Evolutionary conservation across 2,329 filamentous ascomycete genomes (phyloP).

Genomic region (Botrytis medusae): DNA sequence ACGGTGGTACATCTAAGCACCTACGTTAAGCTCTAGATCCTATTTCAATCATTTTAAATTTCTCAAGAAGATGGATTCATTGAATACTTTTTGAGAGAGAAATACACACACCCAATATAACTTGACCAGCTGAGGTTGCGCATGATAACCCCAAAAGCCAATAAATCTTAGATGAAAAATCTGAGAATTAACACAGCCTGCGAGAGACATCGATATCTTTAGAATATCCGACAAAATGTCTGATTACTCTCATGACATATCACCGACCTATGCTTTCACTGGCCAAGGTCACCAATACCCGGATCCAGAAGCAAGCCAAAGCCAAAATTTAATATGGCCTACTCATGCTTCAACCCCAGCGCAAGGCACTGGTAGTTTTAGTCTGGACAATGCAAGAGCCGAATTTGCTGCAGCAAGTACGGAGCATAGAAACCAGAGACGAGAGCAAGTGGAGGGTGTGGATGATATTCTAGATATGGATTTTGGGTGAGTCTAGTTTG

Average conservation of each 20-base stretch:
- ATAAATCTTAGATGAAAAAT: background rate
- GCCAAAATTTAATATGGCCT: slow-evolving; percentile 18
- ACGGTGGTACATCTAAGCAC: background rate
- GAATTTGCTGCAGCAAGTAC: slow-evolving; percentile 22
- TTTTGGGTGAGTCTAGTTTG: slow-evolving; percentile 3
- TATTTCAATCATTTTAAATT: background rate
- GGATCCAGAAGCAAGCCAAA: slow-evolving; percentile 25
- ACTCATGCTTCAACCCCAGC: background rate
- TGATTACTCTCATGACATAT: background rate
- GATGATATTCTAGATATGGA: slow-evolving; percentile 21
- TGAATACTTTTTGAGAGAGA: background rate
- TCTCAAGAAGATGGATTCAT: background rate
- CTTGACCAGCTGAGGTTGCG: background rate
- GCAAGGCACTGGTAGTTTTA: background rate
- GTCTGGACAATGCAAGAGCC: slow-evolving; percentile 14
- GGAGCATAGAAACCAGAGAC: slow-evolving; percentile 20
- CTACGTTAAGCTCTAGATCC: background rate
- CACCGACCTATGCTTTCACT: background rate
- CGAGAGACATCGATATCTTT: background rate
- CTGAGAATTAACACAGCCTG: background rate
- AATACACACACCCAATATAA: background rate
- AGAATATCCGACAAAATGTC: background rate
- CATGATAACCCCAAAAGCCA: background rate
- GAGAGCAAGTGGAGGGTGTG: slow-evolving; percentile 13
- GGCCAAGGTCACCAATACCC: slow-evolving; percentile 23